Conservation (phyloP, 1,284 basidiomycete species). For the Trichosporon asahii region DNA sequence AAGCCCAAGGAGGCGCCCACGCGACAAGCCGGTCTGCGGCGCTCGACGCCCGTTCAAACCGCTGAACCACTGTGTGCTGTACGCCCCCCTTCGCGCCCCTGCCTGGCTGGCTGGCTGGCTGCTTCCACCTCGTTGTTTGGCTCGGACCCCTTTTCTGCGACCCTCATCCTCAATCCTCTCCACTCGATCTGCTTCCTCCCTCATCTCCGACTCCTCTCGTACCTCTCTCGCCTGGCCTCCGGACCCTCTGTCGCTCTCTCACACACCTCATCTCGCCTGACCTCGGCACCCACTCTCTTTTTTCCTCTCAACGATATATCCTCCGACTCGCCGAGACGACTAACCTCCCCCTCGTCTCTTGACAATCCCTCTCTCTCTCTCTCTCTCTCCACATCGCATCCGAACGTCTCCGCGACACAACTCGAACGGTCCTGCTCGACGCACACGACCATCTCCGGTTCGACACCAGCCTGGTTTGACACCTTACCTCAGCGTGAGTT, state of each 20-base stretch:
- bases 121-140: slow-evolving; percentile 1
- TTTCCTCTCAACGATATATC: not conserved
- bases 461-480: slow-evolving; percentile 4
- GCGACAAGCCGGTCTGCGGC: not conserved
- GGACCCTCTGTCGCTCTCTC: not conserved
- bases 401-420: not conserved
- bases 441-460: not conserved
- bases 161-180: not conserved
- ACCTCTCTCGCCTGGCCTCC: not conserved
- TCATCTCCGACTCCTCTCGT: not conserved
- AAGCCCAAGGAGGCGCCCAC: no score
- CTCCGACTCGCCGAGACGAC: not conserved
- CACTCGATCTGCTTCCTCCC: not conserved
- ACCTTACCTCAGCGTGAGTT: slow-evolving; percentile 1
- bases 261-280: not conserved
- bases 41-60: not conserved
- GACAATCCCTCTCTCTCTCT: not conserved
- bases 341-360: not conserved
- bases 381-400: not conserved
- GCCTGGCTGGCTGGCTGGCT: not conserved
- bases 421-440: not conserved
- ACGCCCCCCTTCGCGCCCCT: not conserved
- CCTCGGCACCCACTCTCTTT: slow-evolving; percentile 6
- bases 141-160: not conserved
- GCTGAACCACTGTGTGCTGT: no score